Conservation (phyloP, 1,139 yeast genomes). For the Petasospora rhodanensis region DNA sequence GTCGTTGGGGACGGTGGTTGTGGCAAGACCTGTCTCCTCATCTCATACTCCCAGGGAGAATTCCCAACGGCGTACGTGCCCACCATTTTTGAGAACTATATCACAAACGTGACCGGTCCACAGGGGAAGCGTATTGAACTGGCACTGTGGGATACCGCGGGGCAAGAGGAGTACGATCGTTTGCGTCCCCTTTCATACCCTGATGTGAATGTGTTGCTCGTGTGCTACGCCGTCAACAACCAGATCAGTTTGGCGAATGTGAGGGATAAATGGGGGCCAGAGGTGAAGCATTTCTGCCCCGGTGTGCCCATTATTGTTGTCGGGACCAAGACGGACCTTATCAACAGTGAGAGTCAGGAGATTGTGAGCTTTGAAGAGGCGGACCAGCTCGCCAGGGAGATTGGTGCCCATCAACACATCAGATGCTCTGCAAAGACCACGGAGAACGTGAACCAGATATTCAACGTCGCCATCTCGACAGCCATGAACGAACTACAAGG, state of each 20-base stretch:
- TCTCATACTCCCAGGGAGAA: constrained; percentile 73
- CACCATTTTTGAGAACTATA: constrained; percentile 82
- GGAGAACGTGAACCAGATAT: constrained; percentile 63
- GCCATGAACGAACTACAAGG: constrained; percentile 16
- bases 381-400: constrained; percentile 53
- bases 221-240: constrained; percentile 72
- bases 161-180: constrained; percentile 88
- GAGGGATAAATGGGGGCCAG: constrained; percentile 82
- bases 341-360: constrained; percentile 13
- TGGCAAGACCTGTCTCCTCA: constrained; percentile 84
- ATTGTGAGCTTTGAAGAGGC: constrained; percentile 40
- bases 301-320: constrained; percentile 71
- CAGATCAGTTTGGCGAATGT: constrained; percentile 66
- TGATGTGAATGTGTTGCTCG: constrained; percentile 67
- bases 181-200: constrained; percentile 81
- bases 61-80: constrained; percentile 84
- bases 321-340: constrained; percentile 68
- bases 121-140: constrained; percentile 53
- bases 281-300: constrained; percentile 78
- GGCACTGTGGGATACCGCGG: constrained; percentile 92
- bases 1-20: constrained; percentile 96
- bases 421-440: constrained; percentile 75
- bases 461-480: constrained; percentile 38
- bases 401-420: constrained; percentile 74
- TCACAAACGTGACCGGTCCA: constrained; percentile 58